A percentile compares a stretch with the other conserved stretches of the same genome.
Evolutionary conservation across 2,329 filamentous ascomycete genomes (phyloP).

Genomic region (Venturiaceae sp.): DNA sequence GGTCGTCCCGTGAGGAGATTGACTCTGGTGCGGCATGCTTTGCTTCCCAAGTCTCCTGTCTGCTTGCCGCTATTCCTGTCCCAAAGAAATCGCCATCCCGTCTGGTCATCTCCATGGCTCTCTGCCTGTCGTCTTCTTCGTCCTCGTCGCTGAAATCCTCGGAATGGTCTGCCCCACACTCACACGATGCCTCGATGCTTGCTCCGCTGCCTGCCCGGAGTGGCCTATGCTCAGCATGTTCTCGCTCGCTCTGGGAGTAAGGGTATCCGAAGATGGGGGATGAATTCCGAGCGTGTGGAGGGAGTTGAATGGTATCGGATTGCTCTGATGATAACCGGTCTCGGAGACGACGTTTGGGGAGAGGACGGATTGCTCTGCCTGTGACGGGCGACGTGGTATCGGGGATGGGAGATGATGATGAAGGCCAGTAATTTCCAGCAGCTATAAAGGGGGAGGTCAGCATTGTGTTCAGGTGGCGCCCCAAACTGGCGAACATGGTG

Average conservation of each 20-base stretch:
- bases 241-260: conserved; percentile 14
- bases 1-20: conserved; percentile 41
- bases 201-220: conserved; percentile 3
- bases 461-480: not conserved
- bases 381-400: conserved; percentile 74
- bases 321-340: conserved; percentile 68
- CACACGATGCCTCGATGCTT: not conserved
- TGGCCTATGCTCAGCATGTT: conserved; percentile 1
- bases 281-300: conserved; percentile 60
- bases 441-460: not conserved
- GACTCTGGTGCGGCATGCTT: conserved; percentile 35
- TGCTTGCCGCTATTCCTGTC: not conserved
- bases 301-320: conserved; percentile 63
- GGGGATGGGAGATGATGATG: conserved; percentile 33
- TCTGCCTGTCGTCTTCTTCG: not conserved
- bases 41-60: conserved; percentile 15
- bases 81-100: conserved; percentile 5
- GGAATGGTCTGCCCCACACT: conserved; percentile 1
- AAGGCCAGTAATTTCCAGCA: conserved; percentile 2
- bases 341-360: conserved; percentile 81
- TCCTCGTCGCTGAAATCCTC: conserved; percentile 6
- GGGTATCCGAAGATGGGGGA: conserved; percentile 71
- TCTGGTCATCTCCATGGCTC: conserved; percentile 5
- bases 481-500: not conserved
- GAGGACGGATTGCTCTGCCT: conserved; percentile 82